These are phyloP conservation scores for Fusarium sp. DNA, from an alignment of 2,329 filamentous ascomycete species.

Conservation along the genomic window DNA sequence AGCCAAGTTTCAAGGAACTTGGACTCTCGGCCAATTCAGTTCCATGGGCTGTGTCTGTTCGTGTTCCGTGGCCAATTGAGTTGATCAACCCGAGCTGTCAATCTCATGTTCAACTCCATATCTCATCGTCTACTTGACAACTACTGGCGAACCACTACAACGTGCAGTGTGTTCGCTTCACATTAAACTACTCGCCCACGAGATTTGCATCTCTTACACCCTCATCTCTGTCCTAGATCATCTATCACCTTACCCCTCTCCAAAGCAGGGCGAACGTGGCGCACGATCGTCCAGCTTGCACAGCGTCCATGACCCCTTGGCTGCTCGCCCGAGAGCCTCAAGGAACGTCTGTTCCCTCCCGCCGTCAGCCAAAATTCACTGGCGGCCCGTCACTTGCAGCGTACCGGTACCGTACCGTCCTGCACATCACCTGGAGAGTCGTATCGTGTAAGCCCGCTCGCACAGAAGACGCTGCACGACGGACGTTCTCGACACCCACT, in stretches of 20 bases:
- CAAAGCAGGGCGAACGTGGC: constrained; percentile 42
- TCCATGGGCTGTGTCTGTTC: not conserved
- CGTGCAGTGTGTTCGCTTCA: constrained; percentile 35
- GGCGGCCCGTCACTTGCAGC: constrained; percentile 8
- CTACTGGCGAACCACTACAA: constrained; percentile 18
- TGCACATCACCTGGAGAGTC: constrained; percentile 18
- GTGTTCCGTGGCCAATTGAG: constrained; percentile 24
- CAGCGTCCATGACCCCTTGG: constrained; percentile 21
- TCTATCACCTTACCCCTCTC: constrained; percentile 19
- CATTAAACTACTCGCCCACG: constrained; percentile 35
- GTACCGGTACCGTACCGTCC: not conserved
- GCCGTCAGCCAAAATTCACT: constrained; percentile 11
- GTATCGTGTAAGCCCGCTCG: constrained; percentile 25
- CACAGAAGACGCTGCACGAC: constrained; percentile 26
- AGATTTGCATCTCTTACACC: constrained; percentile 33
- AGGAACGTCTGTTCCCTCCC: constrained; percentile 17
- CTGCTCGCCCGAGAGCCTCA: constrained; percentile 35
- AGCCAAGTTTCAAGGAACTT: constrained; percentile 25
- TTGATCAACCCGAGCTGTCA: not conserved
- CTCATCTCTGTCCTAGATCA: constrained; percentile 23
- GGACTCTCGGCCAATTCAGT: constrained; percentile 4
- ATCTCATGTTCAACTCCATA: not conserved
- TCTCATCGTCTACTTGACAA: not conserved
- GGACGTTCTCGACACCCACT: constrained; percentile 21
- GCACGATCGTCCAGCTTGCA: constrained; percentile 36